Evolutionary conservation across 75 land plant species (phyloP), one percentile per base, ranked within the genome.

Genomic region (Selaginella moellendorffii): DNA sequence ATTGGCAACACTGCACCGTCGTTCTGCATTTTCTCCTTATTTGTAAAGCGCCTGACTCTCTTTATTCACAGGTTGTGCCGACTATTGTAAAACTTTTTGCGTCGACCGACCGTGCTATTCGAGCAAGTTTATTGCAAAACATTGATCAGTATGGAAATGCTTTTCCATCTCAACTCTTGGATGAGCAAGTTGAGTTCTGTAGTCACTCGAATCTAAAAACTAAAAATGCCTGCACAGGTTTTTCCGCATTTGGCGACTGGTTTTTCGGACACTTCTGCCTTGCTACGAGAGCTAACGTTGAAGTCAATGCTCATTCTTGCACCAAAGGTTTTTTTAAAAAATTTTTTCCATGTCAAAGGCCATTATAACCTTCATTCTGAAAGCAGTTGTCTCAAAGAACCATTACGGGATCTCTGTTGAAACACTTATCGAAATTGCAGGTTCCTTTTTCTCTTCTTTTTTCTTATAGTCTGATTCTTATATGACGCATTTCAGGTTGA

Each of bases 111-210:
- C 77, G 99, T 60, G 85, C 86, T 52, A 84, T 95, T 63, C 78
- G 99, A 59, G 86, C 84, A 69, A 80, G 82, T 53, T 79, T 95
- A 52, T 64, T 95, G 62, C 99, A 95, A 71, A 85, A 95, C 65
- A 86, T 95, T 67, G 99, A 95, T 66, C 97, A 82, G 53, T 90
- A 62, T 90, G 99, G 99, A 60, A 75, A 81, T 58, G 85, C 88
- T 63, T 70, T 95, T 58, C 65, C 96, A 24, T 23, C 88, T 62
- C 84, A 90, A 81, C 58, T 90, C 73, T 97, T 95, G 71, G 99
- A 95, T 79, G 99, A 95, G 70, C 99, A 95, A 74, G 99, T 95
- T 36, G n/a, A n/a, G n/a, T n/a, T n/a, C n/a, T n/a, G n/a, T n/a
- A n/a, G n/a, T n/a, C n/a, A n/a, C n/a, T n/a, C n/a, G n/a, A n/a